Evolutionary conservation across 495 filamentous ascomycete species (phyloP), one percentile per base, ranked within the genome.

Genomic region (Trichoderma erinaceum): DNA sequence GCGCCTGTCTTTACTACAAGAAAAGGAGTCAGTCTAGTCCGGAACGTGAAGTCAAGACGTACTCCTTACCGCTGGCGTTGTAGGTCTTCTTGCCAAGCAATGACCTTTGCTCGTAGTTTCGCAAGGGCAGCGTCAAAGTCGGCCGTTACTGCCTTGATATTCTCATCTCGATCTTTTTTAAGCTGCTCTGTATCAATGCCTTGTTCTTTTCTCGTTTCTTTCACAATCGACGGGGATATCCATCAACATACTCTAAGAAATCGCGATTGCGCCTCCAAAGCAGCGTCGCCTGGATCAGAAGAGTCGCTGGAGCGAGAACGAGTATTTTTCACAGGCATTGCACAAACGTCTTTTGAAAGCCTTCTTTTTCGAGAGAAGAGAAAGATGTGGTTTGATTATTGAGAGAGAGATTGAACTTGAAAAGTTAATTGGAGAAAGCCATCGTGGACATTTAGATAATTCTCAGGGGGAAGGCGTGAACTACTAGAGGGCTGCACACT

Each of bases 221-320:
- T 29, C 3, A 12, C 56, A 4, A 29, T 8, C 1, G 35, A 1
- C 2, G 27, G 25, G 25, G 2, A 25, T 8, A 29, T 61, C 16
- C 12, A 2, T 61, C 11, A 25, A 32, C 56, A 18, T 12, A 61
- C 56, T 13, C 29, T 61, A 11, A 13, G 23, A 32, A 61, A 32
- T 25, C 12, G 10, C 56, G 12, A 0, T 12, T 61, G 25, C 16
- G 16, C 56, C n/a, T 29, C 27, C 25, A 61, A 10, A 8, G 25
- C 25, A 29, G 27, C 25, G 12, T 27, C 12, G 23, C 25, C 56
- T 15, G 56, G 56, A 18, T 61, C 56, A 18, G 56, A 13, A 61
- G 56, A 61, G 25, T 61, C 56, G 56, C 23, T 13, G n/a, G 56
- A 61, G 23, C 56, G 56, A 21, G 56, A 61, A 8, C 27, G 56